Evolutionary conservation across 257 asterid species (phyloP).

Genomic region (Jacaranda copaia): DNA sequence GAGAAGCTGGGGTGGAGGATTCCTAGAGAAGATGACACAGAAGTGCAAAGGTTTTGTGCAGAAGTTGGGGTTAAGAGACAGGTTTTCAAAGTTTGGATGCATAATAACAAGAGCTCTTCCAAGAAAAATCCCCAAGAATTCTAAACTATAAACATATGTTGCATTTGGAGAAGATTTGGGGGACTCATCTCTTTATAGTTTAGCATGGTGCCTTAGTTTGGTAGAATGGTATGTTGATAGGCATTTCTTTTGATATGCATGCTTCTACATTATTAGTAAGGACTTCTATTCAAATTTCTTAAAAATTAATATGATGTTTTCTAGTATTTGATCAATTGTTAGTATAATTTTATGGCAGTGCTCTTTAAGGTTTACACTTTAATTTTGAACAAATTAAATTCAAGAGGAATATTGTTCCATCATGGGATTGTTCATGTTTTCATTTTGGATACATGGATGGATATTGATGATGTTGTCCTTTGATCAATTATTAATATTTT

Average conservation of each 20-base stretch:
- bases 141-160: background rate
- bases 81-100: constrained; percentile 98
- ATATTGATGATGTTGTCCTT: constrained; percentile 1
- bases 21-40: constrained; percentile 89
- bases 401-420: constrained; percentile 28
- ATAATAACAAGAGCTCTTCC: constrained; percentile 69
- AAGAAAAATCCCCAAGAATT: constrained; percentile 37
- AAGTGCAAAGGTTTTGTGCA: constrained; percentile 80
- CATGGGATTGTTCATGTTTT: background rate
- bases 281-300: constrained; percentile 29
- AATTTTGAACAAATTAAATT: constrained; percentile 7
- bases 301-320: background rate
- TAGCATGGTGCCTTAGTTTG: constrained; percentile 2
- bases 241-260: constrained; percentile 29
- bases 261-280: constrained; percentile 8
- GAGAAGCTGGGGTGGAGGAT: constrained; percentile 95
- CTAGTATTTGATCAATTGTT: background rate
- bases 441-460: no score
- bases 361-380: constrained; percentile 24
- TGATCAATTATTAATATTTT: constrained; percentile 15
- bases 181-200: background rate
- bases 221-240: constrained; percentile 18
- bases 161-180: background rate
- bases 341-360: background rate
- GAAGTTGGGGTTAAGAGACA: constrained; percentile 90